Conservation (phyloP, 306 rosid species). For the Trichosanthes cucumerina region DNA sequence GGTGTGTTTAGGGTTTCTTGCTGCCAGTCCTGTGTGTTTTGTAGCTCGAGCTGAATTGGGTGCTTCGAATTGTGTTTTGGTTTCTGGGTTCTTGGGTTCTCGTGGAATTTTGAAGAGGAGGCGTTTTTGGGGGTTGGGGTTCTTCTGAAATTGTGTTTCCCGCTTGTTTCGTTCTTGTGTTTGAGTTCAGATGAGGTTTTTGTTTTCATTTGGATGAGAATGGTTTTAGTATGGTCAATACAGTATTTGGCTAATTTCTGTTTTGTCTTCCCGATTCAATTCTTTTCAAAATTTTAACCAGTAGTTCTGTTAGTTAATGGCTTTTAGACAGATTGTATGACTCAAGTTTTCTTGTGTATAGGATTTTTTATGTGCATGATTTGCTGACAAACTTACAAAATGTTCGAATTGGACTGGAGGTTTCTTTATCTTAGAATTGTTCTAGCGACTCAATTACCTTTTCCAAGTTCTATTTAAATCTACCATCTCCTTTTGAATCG, state of each 20-base stretch:
- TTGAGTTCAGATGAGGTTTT: not conserved
- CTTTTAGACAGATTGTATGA: not conserved
- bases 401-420: not conserved
- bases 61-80: not conserved
- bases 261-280: not conserved
- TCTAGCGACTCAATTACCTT: not conserved
- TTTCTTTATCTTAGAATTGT: not conserved
- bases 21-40: not conserved
- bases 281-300: not conserved
- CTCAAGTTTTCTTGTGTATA: not conserved
- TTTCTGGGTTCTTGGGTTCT: not conserved
- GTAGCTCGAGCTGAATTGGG: not conserved
- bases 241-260: not conserved
- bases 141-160: not conserved
- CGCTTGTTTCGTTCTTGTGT: not conserved
- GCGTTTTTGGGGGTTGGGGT: not conserved
- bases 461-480: not conserved
- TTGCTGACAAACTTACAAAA: not conserved
- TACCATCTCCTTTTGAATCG: not conserved
- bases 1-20: constrained; percentile 10
- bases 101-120: not conserved
- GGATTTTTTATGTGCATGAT: not conserved
- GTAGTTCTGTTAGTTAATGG: not conserved
- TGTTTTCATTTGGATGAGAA: not conserved
- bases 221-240: not conserved